Percentiles rank a stretch among this genome's conserved stretches.
Conservation (phyloP, 192 early-diverging fungal genomes). For the Umbelopsis ramanniana region DNA sequence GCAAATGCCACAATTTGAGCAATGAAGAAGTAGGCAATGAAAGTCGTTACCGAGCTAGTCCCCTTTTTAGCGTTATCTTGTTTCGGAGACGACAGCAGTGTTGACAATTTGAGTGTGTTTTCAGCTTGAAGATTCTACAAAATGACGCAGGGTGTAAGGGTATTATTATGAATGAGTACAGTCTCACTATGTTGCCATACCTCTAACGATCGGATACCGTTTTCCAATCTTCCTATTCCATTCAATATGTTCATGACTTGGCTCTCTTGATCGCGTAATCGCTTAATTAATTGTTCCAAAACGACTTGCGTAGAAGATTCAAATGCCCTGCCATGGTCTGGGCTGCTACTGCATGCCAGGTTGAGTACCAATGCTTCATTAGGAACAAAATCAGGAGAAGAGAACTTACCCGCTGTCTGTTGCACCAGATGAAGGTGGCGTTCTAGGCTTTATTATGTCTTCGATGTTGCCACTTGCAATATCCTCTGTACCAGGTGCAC, state of each 20-base stretch:
- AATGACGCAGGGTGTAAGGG: conserved; percentile 10
- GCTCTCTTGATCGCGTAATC: conserved; percentile 20
- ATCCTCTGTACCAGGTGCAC: conserved; percentile 35
- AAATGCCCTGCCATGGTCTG: background rate
- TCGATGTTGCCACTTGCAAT: conserved; percentile 7
- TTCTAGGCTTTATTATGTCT: background rate
- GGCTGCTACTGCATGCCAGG: background rate
- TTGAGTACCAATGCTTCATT: too few relatives aligned
- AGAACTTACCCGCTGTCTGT: background rate
- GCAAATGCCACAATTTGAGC: conserved; percentile 25
- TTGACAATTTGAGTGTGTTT: conserved; percentile 27
- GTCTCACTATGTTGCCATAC: background rate
- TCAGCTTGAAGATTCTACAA: conserved; percentile 21
- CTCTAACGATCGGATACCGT: conserved; percentile 21
- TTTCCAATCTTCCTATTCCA: conserved; percentile 18
- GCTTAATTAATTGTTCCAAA: background rate
- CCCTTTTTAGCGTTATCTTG: conserved; percentile 29
- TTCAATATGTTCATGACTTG: conserved; percentile 20
- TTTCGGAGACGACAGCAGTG: conserved; percentile 7
- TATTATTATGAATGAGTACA: background rate
- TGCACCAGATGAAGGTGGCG: background rate
- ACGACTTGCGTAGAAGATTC: background rate
- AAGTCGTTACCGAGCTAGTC: conserved; percentile 26
- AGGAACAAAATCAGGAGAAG: too few relatives aligned
- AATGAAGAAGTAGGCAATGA: conserved; percentile 34